These are phyloP conservation scores for Leishmania tarentolae DNA, from an alignment of 208 protist genomes.

Conservation along the genomic window DNA sequence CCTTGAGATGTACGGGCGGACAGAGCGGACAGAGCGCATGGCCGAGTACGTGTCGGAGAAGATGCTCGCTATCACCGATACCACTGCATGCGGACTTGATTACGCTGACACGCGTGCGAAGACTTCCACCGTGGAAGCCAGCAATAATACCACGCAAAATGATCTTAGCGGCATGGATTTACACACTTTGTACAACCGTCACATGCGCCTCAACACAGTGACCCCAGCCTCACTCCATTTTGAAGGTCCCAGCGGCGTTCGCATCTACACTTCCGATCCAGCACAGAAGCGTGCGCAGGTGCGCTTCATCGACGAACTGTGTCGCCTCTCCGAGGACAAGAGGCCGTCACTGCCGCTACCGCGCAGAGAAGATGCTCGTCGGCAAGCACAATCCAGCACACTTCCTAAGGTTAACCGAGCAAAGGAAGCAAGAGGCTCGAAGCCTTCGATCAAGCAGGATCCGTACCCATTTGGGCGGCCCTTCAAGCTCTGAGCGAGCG, in stretches of 20 bases:
- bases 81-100: background rate
- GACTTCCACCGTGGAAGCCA: background rate
- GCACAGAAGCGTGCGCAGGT: conserved; percentile 72
- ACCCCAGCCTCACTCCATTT: conserved; percentile 53
- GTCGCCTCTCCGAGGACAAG: conserved; percentile 21
- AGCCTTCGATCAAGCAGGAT: background rate
- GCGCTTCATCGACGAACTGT: conserved; percentile 69
- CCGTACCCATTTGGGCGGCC: conserved; percentile 18
- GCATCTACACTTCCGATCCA: conserved; percentile 74
- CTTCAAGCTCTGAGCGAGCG: conserved; percentile 20
- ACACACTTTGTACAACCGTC: conserved; percentile 24
- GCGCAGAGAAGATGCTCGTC: background rate
- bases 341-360: background rate
- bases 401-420: background rate
- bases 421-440: background rate
- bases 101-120: background rate
- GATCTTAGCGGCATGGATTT: conserved; percentile 30
- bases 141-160: background rate
- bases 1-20: conserved; percentile 79
- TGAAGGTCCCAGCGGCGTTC: conserved; percentile 67
- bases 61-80: conserved; percentile 31
- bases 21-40: conserved; percentile 64
- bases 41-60: conserved; percentile 59
- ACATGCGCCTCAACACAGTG: conserved; percentile 45
- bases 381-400: background rate